A percentile compares a stretch with the other conserved stretches of the same genome.
These are phyloP conservation scores for Colletotrichum sp. DNA, from an alignment of 2,329 filamentous ascomycete genomes.

Conservation along the genomic window DNA sequence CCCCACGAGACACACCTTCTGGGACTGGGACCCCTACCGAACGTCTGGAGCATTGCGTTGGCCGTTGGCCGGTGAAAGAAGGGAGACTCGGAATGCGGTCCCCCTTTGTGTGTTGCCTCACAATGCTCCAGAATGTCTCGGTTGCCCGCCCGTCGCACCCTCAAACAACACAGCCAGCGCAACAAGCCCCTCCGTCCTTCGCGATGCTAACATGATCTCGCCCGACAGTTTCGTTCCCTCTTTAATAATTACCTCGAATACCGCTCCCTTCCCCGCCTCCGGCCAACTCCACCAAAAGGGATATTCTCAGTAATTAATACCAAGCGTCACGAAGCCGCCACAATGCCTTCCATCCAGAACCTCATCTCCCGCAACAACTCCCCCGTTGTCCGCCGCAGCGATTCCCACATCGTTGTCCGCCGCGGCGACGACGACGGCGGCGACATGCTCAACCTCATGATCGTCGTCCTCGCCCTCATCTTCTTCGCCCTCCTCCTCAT, in stretches of 20 bases:
- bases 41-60: neutral
- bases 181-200: neutral
- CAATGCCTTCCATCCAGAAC: slow-evolving; percentile 43
- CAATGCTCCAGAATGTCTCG: slow-evolving; percentile 15
- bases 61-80: neutral
- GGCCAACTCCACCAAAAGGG: neutral
- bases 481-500: slow-evolving; percentile 74
- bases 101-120: slow-evolving; percentile 1
- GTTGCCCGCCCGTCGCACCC: neutral
- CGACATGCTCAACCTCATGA: slow-evolving; percentile 77
- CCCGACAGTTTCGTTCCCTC: slow-evolving; percentile 4
- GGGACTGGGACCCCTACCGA: neutral
- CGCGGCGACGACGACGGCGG: slow-evolving; percentile 48
- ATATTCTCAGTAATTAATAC: neutral
- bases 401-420: slow-evolving; percentile 35
- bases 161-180: neutral
- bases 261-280: neutral
- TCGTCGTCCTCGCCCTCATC: slow-evolving; percentile 79
- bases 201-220: slow-evolving; percentile 1
- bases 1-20: neutral
- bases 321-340: slow-evolving; percentile 11
- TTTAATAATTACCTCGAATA: slow-evolving; percentile 14
- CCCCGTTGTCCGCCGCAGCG: slow-evolving; percentile 40
- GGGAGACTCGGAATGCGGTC: neutral
- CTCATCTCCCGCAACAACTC: slow-evolving; percentile 43